phyloP scores from a whole-genome alignment of 2,329 filamentous ascomycete genomes.

The Microsporum canis region DNA sequence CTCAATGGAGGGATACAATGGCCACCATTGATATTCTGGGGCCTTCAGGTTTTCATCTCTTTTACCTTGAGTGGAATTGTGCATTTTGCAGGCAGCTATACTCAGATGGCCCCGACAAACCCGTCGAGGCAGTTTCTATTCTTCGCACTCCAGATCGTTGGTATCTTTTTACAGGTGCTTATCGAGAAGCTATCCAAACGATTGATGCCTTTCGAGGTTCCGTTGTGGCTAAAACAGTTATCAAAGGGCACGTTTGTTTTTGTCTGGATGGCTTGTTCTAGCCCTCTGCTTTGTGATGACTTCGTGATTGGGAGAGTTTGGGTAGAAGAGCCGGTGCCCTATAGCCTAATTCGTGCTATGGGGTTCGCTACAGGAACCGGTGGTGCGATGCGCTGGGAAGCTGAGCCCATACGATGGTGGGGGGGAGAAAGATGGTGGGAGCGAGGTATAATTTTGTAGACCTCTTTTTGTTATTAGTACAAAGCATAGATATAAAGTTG shows the following conservation, averaged over 20 bases:
- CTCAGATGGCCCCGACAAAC: constrained; percentile 49
- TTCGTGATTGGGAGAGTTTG: constrained; percentile 63
- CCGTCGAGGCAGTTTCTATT: constrained; percentile 51
- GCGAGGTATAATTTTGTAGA: constrained; percentile 36
- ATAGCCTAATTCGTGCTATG: constrained; percentile 57
- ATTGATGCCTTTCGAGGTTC: constrained; percentile 26
- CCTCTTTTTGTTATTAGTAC: not conserved
- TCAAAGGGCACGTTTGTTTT: constrained; percentile 54
- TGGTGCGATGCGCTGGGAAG: constrained; percentile 56
- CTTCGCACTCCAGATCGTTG: constrained; percentile 59
- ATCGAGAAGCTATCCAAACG: constrained; percentile 30
- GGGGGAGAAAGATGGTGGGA: constrained; percentile 53
- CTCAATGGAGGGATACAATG: not conserved
- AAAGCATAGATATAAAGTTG: not conserved
- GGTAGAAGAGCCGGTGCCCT: constrained; percentile 69
- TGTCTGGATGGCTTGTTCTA: constrained; percentile 58
- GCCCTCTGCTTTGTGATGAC: constrained; percentile 59
- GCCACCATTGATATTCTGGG: constrained; percentile 15
- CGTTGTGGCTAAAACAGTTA: constrained; percentile 37
- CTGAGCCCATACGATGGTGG: constrained; percentile 39
- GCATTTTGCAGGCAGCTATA: constrained; percentile 60
- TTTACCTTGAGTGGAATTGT: constrained; percentile 37
- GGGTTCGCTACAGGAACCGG: constrained; percentile 52
- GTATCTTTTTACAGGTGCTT: constrained; percentile 49
- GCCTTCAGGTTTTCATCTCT: constrained; percentile 20